A percentile compares a stretch with the other conserved stretches of the same genome.
Evolutionary conservation across 2,329 filamentous ascomycete genomes (phyloP).

Genomic region (Trichoderma oligosporum): DNA sequence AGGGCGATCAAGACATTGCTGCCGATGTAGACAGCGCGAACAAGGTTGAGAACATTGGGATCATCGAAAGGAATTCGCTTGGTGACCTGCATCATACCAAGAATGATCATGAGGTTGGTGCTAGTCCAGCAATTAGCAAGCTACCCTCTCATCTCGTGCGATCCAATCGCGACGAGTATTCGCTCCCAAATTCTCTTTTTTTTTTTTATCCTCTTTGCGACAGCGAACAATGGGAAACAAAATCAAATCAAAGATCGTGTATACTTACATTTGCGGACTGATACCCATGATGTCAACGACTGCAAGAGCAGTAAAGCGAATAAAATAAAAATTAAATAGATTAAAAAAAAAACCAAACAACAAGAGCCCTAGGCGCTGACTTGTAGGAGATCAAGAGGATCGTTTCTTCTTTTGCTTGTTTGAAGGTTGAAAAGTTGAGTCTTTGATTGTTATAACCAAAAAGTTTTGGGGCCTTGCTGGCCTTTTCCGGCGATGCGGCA

Average conservation of each 20-base stretch:
- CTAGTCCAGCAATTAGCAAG: constrained; percentile 43
- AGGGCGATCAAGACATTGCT: constrained; percentile 77
- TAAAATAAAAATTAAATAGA: not conserved
- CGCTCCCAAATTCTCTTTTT: not conserved
- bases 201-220: not conserved
- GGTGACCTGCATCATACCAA: constrained; percentile 96
- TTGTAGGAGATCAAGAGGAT: not conserved
- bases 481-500: constrained; percentile 22
- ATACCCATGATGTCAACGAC: constrained; percentile 54
- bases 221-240: not conserved
- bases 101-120: constrained; percentile 89
- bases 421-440: not conserved
- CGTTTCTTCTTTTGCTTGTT: not conserved
- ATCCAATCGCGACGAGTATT: not conserved
- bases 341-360: not conserved
- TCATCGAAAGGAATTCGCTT: constrained; percentile 96
- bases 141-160: not conserved
- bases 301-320: constrained; percentile 1
- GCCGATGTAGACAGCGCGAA: constrained; percentile 52
- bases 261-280: constrained; percentile 61
- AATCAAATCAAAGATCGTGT: not conserved
- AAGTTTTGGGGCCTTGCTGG: constrained; percentile 20
- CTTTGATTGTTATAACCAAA: not conserved
- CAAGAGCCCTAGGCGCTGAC: not conserved
- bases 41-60: constrained; percentile 55